A percentile compares a stretch with the other conserved stretches of the same genome.
These are phyloP conservation scores for Aspergillus bombycis DNA, from an alignment of 2,329 filamentous ascomycete species.

Conservation along the genomic window DNA sequence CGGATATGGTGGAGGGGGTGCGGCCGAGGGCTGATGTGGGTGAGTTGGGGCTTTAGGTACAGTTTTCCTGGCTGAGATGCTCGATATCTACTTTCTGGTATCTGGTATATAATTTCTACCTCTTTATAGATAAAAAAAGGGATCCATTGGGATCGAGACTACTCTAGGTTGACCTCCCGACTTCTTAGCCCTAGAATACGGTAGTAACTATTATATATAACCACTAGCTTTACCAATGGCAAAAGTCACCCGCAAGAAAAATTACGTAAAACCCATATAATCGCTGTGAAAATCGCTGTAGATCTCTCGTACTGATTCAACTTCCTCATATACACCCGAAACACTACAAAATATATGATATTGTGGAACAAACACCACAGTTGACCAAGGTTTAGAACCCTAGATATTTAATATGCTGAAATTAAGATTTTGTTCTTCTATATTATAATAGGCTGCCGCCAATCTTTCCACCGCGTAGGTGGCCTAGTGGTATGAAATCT, in stretches of 20 bases:
- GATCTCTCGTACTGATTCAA: too few species aligned
- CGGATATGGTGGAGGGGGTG: constrained; percentile 68
- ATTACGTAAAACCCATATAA: neutral
- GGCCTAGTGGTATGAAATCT: constrained; percentile 1
- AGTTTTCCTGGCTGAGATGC: neutral
- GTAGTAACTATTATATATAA: neutral
- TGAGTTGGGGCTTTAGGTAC: constrained; percentile 45
- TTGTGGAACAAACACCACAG: neutral
- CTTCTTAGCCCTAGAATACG: neutral
- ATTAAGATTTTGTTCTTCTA: neutral
- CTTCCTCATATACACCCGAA: neutral
- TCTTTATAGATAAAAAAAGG: neutral
- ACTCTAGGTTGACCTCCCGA: neutral
- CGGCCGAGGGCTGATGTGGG: constrained; percentile 63
- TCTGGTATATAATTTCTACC: neutral
- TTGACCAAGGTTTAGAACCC: neutral
- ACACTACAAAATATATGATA: neutral
- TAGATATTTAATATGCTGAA: neutral
- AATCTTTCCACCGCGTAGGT: neutral
- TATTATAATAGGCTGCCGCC: accelerated
- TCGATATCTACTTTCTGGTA: neutral
- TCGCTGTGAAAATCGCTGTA: accelerated
- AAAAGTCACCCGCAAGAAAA: too few species aligned
- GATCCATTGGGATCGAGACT: too few species aligned
- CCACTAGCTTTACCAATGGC: too few species aligned